Evolutionary conservation across 2,329 filamentous ascomycete genomes (phyloP).

Genomic region (Sporothrix brasiliensis): DNA sequence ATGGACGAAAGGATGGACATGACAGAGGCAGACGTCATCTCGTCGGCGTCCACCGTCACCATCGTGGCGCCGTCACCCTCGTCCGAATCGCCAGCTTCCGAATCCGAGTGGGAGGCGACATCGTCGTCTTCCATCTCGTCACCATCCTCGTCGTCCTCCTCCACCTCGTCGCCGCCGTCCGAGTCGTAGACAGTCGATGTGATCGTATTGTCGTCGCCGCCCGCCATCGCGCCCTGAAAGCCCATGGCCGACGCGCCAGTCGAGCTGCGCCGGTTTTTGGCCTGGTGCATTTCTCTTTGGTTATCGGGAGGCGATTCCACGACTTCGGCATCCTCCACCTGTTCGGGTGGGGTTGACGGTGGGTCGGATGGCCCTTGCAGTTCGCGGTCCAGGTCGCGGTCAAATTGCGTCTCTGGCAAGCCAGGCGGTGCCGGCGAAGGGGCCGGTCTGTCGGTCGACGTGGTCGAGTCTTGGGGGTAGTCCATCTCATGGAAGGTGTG

Average conservation of each 20-base stretch:
- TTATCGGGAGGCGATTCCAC: slow-evolving; percentile 61
- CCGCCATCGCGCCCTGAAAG: slow-evolving; percentile 49
- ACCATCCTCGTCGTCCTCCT: slow-evolving; percentile 53
- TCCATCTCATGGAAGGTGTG: slow-evolving; percentile 97
- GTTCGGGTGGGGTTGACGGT: slow-evolving; percentile 64
- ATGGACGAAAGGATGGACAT: slow-evolving; percentile 56
- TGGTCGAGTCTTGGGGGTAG: slow-evolving; percentile 82
- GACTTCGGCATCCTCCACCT: slow-evolving; percentile 60
- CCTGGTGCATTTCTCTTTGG: slow-evolving; percentile 66
- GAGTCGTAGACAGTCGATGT: slow-evolving; percentile 81
- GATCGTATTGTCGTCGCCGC: slow-evolving; percentile 59
- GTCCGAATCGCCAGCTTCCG: slow-evolving; percentile 56
- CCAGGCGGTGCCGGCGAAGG: slow-evolving; percentile 47
- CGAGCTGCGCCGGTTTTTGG: slow-evolving; percentile 62
- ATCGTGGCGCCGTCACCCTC: slow-evolving; percentile 74
- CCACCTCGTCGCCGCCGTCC: slow-evolving; percentile 58
- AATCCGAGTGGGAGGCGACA: slow-evolving; percentile 47
- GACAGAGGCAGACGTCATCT: slow-evolving; percentile 70
- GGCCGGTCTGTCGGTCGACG: slow-evolving; percentile 68
- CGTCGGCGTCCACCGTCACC: slow-evolving; percentile 80
- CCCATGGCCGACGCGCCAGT: slow-evolving; percentile 53
- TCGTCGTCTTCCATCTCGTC: slow-evolving; percentile 45
- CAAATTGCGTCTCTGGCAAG: slow-evolving; percentile 40
- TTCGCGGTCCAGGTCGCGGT: slow-evolving; percentile 42
- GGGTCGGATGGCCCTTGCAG: slow-evolving; percentile 62